Evolutionary conservation across 345 rosid species (phyloP).

Genomic region (Eucalyptus tenuipes): DNA sequence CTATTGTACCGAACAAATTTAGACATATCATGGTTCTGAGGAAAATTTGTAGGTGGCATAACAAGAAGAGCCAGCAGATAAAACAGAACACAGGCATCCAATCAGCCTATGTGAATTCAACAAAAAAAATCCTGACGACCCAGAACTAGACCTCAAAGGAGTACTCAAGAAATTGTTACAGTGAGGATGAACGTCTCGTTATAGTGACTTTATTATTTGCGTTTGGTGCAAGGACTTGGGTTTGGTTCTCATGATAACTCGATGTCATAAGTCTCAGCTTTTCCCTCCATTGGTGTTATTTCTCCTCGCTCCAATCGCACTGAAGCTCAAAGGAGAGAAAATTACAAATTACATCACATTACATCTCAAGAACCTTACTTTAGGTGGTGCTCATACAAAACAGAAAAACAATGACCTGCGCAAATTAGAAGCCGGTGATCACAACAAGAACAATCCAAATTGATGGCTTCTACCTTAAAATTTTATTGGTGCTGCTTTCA

Average conservation of each 20-base stretch:
- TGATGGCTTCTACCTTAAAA: neutral
- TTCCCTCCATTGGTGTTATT: neutral
- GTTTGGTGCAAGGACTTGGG: neutral
- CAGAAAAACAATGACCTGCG: neutral
- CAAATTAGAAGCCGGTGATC: neutral
- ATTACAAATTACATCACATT: neutral
- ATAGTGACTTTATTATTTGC: neutral
- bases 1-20: too few species aligned
- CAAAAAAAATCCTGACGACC: neutral
- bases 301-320: neutral
- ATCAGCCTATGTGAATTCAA: neutral
- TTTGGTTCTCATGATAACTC: neutral
- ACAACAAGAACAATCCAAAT: neutral
- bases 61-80: neutral
- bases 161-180: neutral
- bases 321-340: neutral
- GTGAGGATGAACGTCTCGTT: neutral
- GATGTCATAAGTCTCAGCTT: neutral
- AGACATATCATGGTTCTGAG: too few species aligned
- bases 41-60: neutral
- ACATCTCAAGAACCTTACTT: neutral
- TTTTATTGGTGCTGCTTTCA: neutral
- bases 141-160: neutral
- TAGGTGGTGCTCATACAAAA: too few species aligned
- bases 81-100: neutral